Conservation (phyloP, 768 basidiomycete genomes). For the Podaxis sp. region DNA sequence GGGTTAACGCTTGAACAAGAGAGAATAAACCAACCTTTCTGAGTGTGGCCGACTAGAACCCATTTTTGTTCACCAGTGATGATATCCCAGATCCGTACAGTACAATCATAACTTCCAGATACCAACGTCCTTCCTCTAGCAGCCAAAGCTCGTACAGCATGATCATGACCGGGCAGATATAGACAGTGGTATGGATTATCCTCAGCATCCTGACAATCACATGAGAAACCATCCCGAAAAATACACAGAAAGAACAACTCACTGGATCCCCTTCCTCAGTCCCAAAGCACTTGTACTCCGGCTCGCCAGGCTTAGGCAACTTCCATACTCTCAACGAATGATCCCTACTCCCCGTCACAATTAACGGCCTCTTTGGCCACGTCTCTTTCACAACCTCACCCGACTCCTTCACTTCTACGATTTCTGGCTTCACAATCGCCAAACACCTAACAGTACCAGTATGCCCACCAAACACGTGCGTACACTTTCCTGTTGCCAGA, state of each 20-base stretch:
- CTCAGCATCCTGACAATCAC: conserved; percentile 45
- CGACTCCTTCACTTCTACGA: conserved; percentile 64
- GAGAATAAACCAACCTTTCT: conserved; percentile 62
- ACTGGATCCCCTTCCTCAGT: conserved; percentile 46
- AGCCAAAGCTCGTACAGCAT: conserved; percentile 90
- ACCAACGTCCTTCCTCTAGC: too few relatives aligned
- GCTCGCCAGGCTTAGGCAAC: conserved; percentile 57
- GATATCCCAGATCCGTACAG: conserved; percentile 94
- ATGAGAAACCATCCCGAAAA: conserved; percentile 7
- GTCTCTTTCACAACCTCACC: conserved; percentile 64
- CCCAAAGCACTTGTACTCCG: conserved; percentile 68
- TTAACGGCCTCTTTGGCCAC: conserved; percentile 61
- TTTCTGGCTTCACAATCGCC: conserved; percentile 92
- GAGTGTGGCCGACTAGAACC: conserved; percentile 82
- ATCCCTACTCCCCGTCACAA: conserved; percentile 74
- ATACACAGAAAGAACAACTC: conserved; percentile 1
- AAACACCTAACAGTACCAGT: conserved; percentile 95
- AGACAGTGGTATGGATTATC: conserved; percentile 88
- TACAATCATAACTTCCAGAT: conserved; percentile 94
- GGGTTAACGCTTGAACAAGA: neutral
- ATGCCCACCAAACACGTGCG: conserved; percentile 93
- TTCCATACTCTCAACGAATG: conserved; percentile 61
- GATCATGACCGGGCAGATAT: conserved; percentile 83
- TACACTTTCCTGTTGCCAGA: conserved; percentile 70
- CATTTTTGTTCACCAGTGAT: conserved; percentile 77